Percentiles rank a stretch among this genome's conserved stretches.
Evolutionary conservation across 2,329 filamentous ascomycete genomes (phyloP).

Genomic region (Penicillium brevicompactum): DNA sequence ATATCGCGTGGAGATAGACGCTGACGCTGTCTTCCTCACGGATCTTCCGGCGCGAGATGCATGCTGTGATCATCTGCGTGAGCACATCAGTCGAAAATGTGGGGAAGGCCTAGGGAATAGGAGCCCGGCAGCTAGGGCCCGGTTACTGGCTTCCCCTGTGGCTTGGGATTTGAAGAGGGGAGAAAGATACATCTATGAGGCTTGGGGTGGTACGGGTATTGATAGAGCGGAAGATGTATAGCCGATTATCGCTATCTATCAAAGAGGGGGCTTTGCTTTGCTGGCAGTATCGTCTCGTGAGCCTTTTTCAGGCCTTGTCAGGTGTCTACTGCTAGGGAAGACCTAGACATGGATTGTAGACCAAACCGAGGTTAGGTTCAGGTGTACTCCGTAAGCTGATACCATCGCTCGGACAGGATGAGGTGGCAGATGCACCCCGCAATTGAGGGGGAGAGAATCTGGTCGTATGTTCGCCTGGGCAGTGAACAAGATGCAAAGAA

Average conservation of each 20-base stretch:
- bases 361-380: neutral
- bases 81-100: constrained; percentile 1
- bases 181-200: neutral
- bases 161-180: neutral
- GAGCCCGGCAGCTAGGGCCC: neutral
- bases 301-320: neutral
- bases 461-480: neutral
- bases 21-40: constrained; percentile 4
- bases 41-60: constrained; percentile 6
- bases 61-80: constrained; percentile 5
- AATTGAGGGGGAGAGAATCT: constrained; percentile 10
- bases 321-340: neutral
- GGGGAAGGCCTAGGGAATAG: constrained; percentile 1
- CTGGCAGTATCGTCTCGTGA: constrained; percentile 3
- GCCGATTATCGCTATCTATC: neutral
- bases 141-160: constrained; percentile 4
- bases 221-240: neutral
- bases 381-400: neutral
- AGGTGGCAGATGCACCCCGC: constrained; percentile 24
- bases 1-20: constrained; percentile 1
- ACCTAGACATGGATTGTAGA: neutral
- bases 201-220: neutral
- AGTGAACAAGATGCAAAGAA: neutral
- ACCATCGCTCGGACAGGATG: constrained; percentile 15
- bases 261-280: neutral